phyloP scores from a whole-genome alignment of 345 rosid genomes.

The Eucalyptus brandiana region DNA sequence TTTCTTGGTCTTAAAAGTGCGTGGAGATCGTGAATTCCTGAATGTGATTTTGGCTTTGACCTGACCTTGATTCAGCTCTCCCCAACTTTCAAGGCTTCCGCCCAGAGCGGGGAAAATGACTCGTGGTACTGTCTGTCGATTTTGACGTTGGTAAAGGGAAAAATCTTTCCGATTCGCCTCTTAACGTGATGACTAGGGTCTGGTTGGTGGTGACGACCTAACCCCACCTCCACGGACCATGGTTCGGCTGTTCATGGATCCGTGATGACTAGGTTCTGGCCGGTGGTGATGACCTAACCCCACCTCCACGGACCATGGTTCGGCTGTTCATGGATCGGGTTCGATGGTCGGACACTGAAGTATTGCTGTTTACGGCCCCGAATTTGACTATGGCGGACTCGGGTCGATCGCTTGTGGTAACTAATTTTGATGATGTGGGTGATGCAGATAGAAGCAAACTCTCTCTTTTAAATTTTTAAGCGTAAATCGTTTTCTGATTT shows the following conservation, averaged over 20 bases:
- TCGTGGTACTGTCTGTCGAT: not conserved
- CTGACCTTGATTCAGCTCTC: not conserved
- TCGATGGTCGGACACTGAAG: not conserved
- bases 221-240: not conserved
- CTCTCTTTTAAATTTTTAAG: not conserved
- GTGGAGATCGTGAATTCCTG: not conserved
- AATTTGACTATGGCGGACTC: not conserved
- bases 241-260: not conserved
- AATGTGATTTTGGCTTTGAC: not conserved
- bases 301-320: not conserved
- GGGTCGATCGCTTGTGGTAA: not conserved
- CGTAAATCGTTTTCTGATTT: not conserved
- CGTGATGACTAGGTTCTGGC: not conserved
- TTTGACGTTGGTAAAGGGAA: not conserved
- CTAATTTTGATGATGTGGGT: not conserved
- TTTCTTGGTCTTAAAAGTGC: not conserved
- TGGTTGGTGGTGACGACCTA: not conserved
- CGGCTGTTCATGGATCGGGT: not conserved
- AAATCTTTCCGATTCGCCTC: not conserved
- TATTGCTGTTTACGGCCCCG: not conserved
- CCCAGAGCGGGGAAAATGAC: not conserved
- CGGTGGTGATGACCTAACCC: not conserved
- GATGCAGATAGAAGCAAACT: not conserved
- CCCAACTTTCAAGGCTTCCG: not conserved
- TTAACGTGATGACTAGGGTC: not conserved